Conservation (phyloP, 768 basidiomycete genomes). For the Rhodosporidiobolus sp. region DNA sequence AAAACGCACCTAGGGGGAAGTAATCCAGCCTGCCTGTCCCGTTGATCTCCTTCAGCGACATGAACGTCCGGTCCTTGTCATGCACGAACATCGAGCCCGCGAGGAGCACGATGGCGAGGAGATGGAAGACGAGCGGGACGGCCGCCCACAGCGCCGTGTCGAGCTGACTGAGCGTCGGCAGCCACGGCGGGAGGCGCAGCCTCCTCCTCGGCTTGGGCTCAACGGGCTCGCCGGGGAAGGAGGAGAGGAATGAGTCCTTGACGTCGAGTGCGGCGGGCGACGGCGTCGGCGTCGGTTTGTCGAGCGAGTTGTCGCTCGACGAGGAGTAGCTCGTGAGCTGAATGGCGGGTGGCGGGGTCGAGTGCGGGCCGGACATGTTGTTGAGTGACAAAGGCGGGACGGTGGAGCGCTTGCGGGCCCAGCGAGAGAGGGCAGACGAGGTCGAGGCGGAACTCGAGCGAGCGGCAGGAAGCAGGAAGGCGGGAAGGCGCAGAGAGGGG, state of each 20-base stretch:
- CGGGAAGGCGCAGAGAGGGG: no score
- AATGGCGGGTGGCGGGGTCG: not conserved
- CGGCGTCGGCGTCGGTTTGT: not conserved
- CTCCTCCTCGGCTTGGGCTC: not conserved
- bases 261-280: not conserved
- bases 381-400: no score
- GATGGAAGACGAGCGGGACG: slow-evolving; percentile 18
- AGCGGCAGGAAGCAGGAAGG: no score
- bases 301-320: not conserved
- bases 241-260: slow-evolving; percentile 26
- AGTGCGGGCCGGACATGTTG: no score
- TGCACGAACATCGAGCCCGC: not conserved
- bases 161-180: not conserved
- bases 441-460: no score
- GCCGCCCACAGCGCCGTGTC: slow-evolving; percentile 24
- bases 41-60: slow-evolving; percentile 1
- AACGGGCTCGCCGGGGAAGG: slow-evolving; percentile 11
- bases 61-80: not conserved
- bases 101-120: not conserved
- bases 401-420: no score
- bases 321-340: not conserved
- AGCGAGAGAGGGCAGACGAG: no score
- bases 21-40: slow-evolving; percentile 27
- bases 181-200: no score
- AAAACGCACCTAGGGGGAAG: slow-evolving; percentile 23